Evolutionary conservation across 257 asterid genomes (phyloP), one percentile per base, ranked within the genome.

Genomic region (Voacanga thouarsii): DNA sequence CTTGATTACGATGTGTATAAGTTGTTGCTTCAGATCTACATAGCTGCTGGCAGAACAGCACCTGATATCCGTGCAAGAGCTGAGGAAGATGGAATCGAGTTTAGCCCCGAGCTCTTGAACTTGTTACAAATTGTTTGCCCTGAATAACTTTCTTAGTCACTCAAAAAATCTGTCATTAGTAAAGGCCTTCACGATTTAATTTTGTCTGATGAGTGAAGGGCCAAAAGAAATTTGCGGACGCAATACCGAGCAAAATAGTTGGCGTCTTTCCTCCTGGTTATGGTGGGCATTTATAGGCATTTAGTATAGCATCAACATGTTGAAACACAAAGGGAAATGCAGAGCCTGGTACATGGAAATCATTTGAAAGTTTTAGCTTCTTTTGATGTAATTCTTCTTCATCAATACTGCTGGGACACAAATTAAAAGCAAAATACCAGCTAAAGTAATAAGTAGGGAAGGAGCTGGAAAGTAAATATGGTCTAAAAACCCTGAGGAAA

Each of bases 1-100:
- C 83, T 90, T 2, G 82, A 85, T 63, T 65, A 81, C 41, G 60
- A 69, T 43, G 75, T 82, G 30, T 92, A 85, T 63, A 49, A 75
- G 77, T 77, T 76, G 30, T 88, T 94, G 79, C 85, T 92, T 56
- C 78, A 82, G 82, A 80, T 83, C 65, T 93, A 91, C 64, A 45
- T 81, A 56, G 89, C 83, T 77, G 91, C 92, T 60, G 91, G 90
- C 44, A 84, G 75, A 85, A 82, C 81, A 28, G 55, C 69, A 68
- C 79, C 55, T 1, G 77, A 81, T 56, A 84, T 91, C 81, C 85
- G 80, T 19, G 63, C n/a, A 72, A 91, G 97, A 79, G 81, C 84
- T 7, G 81, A 85, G 80, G 84, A 56, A 67, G 96, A 91, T 63
- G 90, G 92, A 28, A 75, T 86, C 70, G 87, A 85, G 50, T 65